Evolutionary conservation across 192 early-diverging fungal genomes (phyloP), one percentile per base, ranked within the genome.

Genomic region (Backusella sp.): DNA sequence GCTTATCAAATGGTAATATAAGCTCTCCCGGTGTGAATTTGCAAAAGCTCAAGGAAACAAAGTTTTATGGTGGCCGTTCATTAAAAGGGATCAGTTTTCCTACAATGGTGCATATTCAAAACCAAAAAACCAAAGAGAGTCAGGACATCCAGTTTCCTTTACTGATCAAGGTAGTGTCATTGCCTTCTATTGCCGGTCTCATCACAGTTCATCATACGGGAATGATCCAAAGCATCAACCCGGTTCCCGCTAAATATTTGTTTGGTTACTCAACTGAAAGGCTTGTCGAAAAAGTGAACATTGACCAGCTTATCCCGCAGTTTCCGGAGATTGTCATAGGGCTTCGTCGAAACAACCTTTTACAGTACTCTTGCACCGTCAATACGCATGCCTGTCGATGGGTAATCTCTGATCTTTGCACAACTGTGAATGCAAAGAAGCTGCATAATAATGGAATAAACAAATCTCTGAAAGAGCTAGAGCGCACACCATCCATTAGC

Each of bases 181-280:
- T 92, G 67, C 86, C 90, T 1, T 86, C 87, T 8, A 92, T 92
- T 52, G 85, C 90, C 11, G 90, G 91, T 1, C 82, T 92, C 6
- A 82, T 92, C 70, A 90, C 89, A 3, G 72, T 84, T 4, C 81
- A 86, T 53, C 68, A 76, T n/a, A 75, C 77, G 39, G 90, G 91
- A 0, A 34, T 81, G 19, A 87, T 92, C 30, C 87, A 90, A 44
- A 83, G 84, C 19, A 85, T 82, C 70, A 92, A 87, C 77, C 74
- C 86, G 2, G 88, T 86, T 3, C 88, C 89, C 62, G 86, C 86
- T 11, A 91, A 90, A 75, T 91, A 90, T 65, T 73, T 92, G 11
- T 92, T 92, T 81, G 91, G 91, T 53, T 84, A 83, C 72, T 67
- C 77, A 7, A 70, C 85, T 3, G 76, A 82, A 23, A 86, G 80